Percentiles rank a stretch among this genome's conserved stretches.
These are phyloP conservation scores for Diaporthe australafricana DNA, from an alignment of 2,329 filamentous ascomycete species.

Conservation along the genomic window DNA sequence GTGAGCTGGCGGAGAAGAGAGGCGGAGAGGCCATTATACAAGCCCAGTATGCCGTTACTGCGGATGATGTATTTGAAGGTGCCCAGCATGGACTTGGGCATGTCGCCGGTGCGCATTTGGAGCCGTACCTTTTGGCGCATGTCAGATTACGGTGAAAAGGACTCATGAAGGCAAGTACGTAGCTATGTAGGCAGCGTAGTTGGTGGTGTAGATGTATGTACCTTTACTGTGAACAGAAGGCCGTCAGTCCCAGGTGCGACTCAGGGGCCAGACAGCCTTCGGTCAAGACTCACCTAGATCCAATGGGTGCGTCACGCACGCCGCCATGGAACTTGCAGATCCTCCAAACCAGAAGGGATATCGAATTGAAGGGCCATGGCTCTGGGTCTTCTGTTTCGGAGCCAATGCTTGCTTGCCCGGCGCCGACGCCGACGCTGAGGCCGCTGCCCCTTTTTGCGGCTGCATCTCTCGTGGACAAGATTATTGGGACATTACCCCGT, in stretches of 20 bases:
- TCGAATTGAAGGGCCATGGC: slow-evolving; percentile 56
- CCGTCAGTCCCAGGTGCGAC: slow-evolving; percentile 2
- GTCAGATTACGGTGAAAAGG: slow-evolving; percentile 2
- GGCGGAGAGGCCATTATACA: slow-evolving; percentile 93
- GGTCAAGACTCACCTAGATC: slow-evolving; percentile 78
- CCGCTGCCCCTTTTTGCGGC: slow-evolving; percentile 40
- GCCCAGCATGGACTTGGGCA: slow-evolving; percentile 83
- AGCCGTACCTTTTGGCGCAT: slow-evolving; percentile 75
- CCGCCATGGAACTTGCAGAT: slow-evolving; percentile 91
- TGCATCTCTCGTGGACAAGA: slow-evolving; percentile 40
- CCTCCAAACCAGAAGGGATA: slow-evolving; percentile 98
- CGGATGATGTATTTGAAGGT: slow-evolving; percentile 87
- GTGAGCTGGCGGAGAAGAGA: slow-evolving; percentile 93
- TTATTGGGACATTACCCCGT: slow-evolving; percentile 27
- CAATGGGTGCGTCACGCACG: slow-evolving; percentile 91
- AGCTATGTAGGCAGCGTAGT: neutral
- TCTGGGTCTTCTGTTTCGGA: slow-evolving; percentile 44
- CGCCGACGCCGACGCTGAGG: slow-evolving; percentile 39
- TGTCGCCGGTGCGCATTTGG: slow-evolving; percentile 83
- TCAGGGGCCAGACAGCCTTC: neutral
- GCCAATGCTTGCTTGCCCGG: slow-evolving; percentile 38
- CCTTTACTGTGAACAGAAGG: slow-evolving; percentile 34
- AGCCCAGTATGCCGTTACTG: slow-evolving; percentile 79
- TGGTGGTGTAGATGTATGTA: neutral
- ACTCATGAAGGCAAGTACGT: neutral